Conservation (phyloP, 2,329 filamentous ascomycete species). For the Neonectria sp. region DNA sequence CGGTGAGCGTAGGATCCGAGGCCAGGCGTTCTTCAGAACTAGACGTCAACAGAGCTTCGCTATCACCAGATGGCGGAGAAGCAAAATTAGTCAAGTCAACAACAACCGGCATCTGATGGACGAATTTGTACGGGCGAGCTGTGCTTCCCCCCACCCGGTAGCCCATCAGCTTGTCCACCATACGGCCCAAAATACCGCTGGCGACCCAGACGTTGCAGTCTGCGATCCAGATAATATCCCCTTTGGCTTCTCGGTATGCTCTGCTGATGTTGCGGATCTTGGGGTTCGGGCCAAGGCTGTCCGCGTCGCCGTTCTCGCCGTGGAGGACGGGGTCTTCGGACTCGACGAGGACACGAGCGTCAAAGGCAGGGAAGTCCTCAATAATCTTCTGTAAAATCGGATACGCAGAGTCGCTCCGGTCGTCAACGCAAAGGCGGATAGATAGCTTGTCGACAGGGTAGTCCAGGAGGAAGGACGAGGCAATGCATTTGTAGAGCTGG, state of each 20-base stretch:
- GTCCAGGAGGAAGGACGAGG: slow-evolving; percentile 85
- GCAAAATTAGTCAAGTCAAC: slow-evolving; percentile 74
- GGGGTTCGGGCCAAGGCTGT: slow-evolving; percentile 91
- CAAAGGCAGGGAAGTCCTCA: slow-evolving; percentile 78
- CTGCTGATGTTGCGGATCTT: slow-evolving; percentile 98
- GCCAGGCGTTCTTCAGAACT: slow-evolving; percentile 47
- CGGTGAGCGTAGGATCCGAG: slow-evolving; percentile 39
- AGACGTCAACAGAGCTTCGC: slow-evolving; percentile 52
- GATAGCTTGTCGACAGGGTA: slow-evolving; percentile 85
- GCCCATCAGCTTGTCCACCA: slow-evolving; percentile 91
- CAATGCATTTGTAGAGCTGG: slow-evolving; percentile 91
- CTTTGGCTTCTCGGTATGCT: slow-evolving; percentile 89
- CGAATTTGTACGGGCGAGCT: slow-evolving; percentile 84
- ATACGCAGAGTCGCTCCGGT: slow-evolving; percentile 81
- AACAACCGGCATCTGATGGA: slow-evolving; percentile 92
- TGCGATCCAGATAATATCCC: slow-evolving; percentile 92
- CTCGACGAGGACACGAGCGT: slow-evolving; percentile 84
- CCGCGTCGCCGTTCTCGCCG: slow-evolving; percentile 62
- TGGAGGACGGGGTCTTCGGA: slow-evolving; percentile 82
- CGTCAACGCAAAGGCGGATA: slow-evolving; percentile 86
- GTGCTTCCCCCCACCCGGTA: slow-evolving; percentile 64
- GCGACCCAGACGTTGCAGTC: slow-evolving; percentile 98
- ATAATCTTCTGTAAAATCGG: slow-evolving; percentile 81
- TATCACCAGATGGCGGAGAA: slow-evolving; percentile 35
- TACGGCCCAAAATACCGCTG: slow-evolving; percentile 82